phyloP scores from a whole-genome alignment of 2,329 filamentous ascomycete genomes.

The Acrocalymma vagum region DNA sequence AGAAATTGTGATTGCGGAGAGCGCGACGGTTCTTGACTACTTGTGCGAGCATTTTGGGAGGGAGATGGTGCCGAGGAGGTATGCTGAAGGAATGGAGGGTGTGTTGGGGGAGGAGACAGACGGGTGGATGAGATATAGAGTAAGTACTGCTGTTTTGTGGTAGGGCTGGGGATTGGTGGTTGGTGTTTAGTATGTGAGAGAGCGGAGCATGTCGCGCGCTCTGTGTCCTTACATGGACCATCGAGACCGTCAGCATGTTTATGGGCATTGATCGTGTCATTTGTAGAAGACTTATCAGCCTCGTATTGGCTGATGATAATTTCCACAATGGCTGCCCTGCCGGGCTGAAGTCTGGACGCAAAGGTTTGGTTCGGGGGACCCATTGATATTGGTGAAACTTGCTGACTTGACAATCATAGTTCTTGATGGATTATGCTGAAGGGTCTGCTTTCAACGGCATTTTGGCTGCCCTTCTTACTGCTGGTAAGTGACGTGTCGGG shows the following conservation, averaged over 20 bases:
- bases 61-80: constrained; percentile 61
- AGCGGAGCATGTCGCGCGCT: too few relatives aligned
- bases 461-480: constrained; percentile 70
- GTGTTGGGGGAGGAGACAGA: constrained; percentile 65
- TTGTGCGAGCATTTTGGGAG: constrained; percentile 71
- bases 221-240: too few relatives aligned
- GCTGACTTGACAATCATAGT: constrained; percentile 45
- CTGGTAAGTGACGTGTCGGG: constrained; percentile 56
- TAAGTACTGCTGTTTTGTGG: constrained; percentile 14
- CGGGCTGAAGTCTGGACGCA: neutral
- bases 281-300: too few relatives aligned
- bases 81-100: constrained; percentile 60
- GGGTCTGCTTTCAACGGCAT: constrained; percentile 80
- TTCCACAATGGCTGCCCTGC: too few relatives aligned
- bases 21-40: constrained; percentile 81
- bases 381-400: too few relatives aligned
- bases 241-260: too few relatives aligned
- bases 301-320: neutral
- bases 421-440: constrained; percentile 77
- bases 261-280: too few relatives aligned
- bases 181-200: too few relatives aligned
- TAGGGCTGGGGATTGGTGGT: too few relatives aligned
- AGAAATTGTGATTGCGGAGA: constrained; percentile 77
- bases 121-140: constrained; percentile 64
- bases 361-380: too few relatives aligned